Conservation (phyloP, 148 eudicot species). For the Camellia sinensis region DNA sequence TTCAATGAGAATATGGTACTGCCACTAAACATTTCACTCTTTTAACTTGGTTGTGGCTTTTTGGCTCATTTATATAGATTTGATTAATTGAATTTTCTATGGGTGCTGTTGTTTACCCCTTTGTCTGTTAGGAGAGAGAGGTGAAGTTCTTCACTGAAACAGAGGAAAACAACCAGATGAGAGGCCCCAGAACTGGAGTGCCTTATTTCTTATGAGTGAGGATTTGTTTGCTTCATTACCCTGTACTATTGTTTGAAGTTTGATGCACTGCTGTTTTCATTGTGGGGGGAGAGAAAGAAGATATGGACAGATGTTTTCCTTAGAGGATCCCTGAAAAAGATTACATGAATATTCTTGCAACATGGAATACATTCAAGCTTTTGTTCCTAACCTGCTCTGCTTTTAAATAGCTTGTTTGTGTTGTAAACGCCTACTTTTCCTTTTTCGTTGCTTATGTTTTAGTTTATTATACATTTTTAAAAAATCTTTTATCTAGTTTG, state of each 20-base stretch:
- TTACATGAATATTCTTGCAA: constrained; percentile 15
- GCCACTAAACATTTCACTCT: too few species aligned
- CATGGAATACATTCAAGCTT: constrained; percentile 13
- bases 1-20: too few species aligned
- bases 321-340: constrained; percentile 11
- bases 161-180: constrained; percentile 98
- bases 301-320: not conserved
- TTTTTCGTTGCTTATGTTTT: not conserved
- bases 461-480: not conserved
- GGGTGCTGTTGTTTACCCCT: not conserved
- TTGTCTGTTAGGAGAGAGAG: constrained; percentile 73
- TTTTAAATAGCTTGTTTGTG: constrained; percentile 21
- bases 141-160: constrained; percentile 99
- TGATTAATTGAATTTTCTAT: not conserved
- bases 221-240: constrained; percentile 21
- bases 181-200: constrained; percentile 98
- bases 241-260: constrained; percentile 17
- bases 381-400: constrained; percentile 9
- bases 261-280: constrained; percentile 10
- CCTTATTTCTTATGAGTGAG: constrained; percentile 80
- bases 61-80: not conserved
- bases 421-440: constrained; percentile 8
- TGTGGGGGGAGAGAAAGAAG: constrained; percentile 6
- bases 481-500: constrained; percentile 6
- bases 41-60: too few species aligned